These are phyloP conservation scores for Mangifera indica DNA, from an alignment of 345 rosid genomes.

Conservation along the genomic window DNA sequence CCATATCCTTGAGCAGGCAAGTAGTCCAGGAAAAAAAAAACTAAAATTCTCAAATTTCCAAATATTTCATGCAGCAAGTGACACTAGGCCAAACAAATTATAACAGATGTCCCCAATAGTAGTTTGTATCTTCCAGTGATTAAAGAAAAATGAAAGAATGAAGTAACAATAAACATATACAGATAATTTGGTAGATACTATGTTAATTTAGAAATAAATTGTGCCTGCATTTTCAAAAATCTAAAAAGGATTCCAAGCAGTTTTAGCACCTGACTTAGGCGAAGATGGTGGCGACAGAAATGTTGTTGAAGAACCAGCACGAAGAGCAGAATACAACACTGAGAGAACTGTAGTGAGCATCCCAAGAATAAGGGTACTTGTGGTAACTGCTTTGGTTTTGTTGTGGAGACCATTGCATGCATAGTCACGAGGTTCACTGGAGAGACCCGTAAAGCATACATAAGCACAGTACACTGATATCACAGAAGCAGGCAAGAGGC, in stretches of 20 bases:
- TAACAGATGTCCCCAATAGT: neutral
- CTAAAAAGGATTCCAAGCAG: neutral
- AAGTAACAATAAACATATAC: neutral
- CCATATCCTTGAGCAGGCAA: neutral
- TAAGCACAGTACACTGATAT: constrained; percentile 89
- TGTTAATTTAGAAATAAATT: neutral
- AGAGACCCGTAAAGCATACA: constrained; percentile 93
- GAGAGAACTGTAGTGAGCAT: constrained; percentile 93
- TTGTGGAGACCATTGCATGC: constrained; percentile 88
- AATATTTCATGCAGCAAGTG: neutral
- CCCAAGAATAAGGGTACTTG: constrained; percentile 79
- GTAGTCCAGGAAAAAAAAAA: neutral
- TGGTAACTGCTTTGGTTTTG: constrained; percentile 68
- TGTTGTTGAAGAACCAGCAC: constrained; percentile 91
- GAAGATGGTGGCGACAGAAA: constrained; percentile 89
- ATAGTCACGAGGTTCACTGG: constrained; percentile 92
- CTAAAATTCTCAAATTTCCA: neutral
- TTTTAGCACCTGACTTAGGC: constrained; percentile 67
- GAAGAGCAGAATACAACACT: constrained; percentile 81
- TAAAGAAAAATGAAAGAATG: neutral
- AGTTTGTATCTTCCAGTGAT: neutral
- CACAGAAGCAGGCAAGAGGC: constrained; percentile 96
- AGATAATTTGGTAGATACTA: neutral
- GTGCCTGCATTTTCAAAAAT: constrained; percentile 4
- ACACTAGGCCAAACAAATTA: neutral